Evolutionary conservation across 202 grass and related monocot species (phyloP), one percentile per base, ranked within the genome.

Genomic region (Hordeum pubiflorum): DNA sequence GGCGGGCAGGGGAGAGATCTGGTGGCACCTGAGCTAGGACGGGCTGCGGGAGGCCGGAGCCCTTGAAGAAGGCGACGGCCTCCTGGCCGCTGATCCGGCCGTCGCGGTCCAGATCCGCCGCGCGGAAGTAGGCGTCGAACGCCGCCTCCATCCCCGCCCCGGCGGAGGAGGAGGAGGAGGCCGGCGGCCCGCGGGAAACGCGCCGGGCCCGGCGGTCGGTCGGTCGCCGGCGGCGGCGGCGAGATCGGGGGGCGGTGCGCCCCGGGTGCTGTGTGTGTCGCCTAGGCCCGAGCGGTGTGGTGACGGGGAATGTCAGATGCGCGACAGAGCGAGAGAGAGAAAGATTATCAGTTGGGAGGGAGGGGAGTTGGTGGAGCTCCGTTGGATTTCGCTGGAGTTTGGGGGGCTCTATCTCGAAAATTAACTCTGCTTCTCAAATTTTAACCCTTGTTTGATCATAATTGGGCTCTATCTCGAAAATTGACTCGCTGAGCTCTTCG

Each of bases 61-160:
- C 93, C 89, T 93, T 93, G 80, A 99, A 99, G 89, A 99, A 99
- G 61, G 87, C 58, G 70, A 96, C 92, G 70, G 92, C 97, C 89
- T 99, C 97, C 44, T 86, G 66, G 41, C 93, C 97, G 77, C 90
- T 96, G 91, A 99, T 96, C 91, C 89, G 88, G 56, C 92, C 97
- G 74, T 99, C 97, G 69, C 88, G 91, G 83, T 97, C 89, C 89
- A 96, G 79, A 96, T 96, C 97, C 75, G 97, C 93, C 63, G 82
- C 89, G 31, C 84, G 75, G 87, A 99, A 99, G 93, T 99, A 91
- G 40, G 97, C 89, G 63, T 99, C 92, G 85, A 99, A 99, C 60
- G 84, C 69, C 79, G 91, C 83, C 91, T 90, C 69, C 85, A 86
- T 89, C 44, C 20, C 39, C 63, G 15, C 21, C 32, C 58, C 66